A percentile compares a stretch with the other conserved stretches of the same genome.
Conservation (phyloP, 352 stramenopile genomes). For the Aphanomyces euteiches region DNA sequence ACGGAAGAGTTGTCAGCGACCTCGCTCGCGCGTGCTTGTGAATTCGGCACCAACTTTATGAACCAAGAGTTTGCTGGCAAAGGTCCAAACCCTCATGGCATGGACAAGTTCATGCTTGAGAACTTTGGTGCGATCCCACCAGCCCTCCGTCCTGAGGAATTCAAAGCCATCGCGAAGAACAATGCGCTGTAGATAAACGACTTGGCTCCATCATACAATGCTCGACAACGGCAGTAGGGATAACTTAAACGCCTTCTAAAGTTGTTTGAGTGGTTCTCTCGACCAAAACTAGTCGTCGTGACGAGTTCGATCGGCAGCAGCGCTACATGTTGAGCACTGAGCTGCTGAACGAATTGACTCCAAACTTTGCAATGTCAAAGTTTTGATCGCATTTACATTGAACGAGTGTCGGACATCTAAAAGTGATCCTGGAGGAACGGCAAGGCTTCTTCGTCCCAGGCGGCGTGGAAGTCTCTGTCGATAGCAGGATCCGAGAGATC, state of each 20-base stretch:
- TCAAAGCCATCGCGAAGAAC: too few relatives aligned
- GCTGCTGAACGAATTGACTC: too few relatives aligned
- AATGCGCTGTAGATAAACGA: too few relatives aligned
- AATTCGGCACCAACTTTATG: conserved; percentile 1
- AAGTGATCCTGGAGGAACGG: neutral
- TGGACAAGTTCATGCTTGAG: neutral
- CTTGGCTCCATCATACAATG: too few relatives aligned
- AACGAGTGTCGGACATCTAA: neutral
- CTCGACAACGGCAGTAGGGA: too few relatives aligned
- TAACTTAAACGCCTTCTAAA: too few relatives aligned
- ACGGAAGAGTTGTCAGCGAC: neutral
- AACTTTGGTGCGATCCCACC: neutral
- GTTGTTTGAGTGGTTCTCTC: too few relatives aligned
- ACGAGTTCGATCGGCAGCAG: too few relatives aligned
- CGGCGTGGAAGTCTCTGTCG: neutral
- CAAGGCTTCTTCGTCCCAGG: neutral
- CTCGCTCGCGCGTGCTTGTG: neutral
- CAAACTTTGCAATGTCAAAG: too few relatives aligned
- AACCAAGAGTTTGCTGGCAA: neutral
- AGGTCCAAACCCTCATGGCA: neutral
- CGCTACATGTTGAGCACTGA: too few relatives aligned
- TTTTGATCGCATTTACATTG: too few relatives aligned
- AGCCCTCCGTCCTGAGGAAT: neutral
- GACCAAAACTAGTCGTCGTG: too few relatives aligned
- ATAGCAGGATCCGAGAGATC: neutral